phyloP scores from a whole-genome alignment of 2,329 filamentous ascomycete species.

The Colletotrichum salicis region DNA sequence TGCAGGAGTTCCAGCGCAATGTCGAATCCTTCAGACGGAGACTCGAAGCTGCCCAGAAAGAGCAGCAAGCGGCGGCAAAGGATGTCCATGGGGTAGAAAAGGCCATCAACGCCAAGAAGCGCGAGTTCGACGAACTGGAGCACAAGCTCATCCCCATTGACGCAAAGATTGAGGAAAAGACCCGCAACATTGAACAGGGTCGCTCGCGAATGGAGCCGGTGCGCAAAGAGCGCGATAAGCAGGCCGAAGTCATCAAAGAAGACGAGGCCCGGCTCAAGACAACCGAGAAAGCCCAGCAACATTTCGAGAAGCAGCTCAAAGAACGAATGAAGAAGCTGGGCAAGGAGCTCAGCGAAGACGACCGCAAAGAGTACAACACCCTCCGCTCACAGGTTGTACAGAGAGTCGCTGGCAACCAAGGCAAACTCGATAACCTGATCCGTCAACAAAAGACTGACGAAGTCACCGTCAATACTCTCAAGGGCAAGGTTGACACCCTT shows the following conservation, averaged over 20 bases:
- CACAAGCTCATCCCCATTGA: slow-evolving; percentile 89
- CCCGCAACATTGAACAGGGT: slow-evolving; percentile 74
- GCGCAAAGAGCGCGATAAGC: slow-evolving; percentile 78
- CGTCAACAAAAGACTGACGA: slow-evolving; percentile 92
- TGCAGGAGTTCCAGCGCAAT: slow-evolving; percentile 90
- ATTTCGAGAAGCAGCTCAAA: slow-evolving; percentile 89
- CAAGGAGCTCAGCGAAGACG: slow-evolving; percentile 83
- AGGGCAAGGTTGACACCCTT: slow-evolving; percentile 84
- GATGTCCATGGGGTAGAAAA: slow-evolving; percentile 86
- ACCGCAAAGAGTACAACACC: slow-evolving; percentile 89
- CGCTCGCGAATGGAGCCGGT: slow-evolving; percentile 76
- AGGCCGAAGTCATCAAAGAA: slow-evolving; percentile 75
- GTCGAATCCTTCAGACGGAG: slow-evolving; percentile 85
- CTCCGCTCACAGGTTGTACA: slow-evolving; percentile 87
- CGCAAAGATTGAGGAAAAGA: slow-evolving; percentile 87
- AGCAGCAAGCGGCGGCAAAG: slow-evolving; percentile 81
- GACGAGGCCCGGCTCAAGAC: slow-evolving; percentile 82
- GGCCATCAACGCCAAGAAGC: slow-evolving; percentile 85
- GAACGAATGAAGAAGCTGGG: slow-evolving; percentile 88
- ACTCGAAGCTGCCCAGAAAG: slow-evolving; percentile 83
- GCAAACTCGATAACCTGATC: slow-evolving; percentile 84
- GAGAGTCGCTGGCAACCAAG: slow-evolving; percentile 82
- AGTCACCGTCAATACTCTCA: slow-evolving; percentile 88
- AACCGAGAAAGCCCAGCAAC: slow-evolving; percentile 89
- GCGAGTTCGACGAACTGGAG: slow-evolving; percentile 85